Base-by-base conservation (phyloP, 2,329 filamentous ascomycete species). In the Akanthomyces muscarius region DNA sequence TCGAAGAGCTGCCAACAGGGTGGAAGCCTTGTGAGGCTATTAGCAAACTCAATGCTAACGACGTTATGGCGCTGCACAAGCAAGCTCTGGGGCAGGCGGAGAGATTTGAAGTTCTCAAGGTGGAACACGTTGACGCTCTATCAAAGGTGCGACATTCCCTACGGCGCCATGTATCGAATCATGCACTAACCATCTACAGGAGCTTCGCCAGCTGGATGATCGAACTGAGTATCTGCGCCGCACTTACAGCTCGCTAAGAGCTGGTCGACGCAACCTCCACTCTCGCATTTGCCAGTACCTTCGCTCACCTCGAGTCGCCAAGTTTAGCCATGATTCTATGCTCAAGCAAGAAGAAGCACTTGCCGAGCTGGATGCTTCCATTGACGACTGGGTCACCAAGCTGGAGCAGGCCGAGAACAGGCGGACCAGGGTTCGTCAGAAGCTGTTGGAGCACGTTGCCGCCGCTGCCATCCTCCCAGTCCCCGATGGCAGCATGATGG, bases 351-450 rank as follows among this genome's bases (percentile, higher is more conserved):
- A 93, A 73, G 90, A 93, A 74, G 89, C 89, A 1, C 80, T 94
- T 13, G 85, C 87, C 1, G 90, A 92, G 72, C 83, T 94, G 7
- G 90, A 94, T 71, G 78, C 82, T 18, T 90, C 88, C 3, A 93
- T 94, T 66, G 90, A 93, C 69, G 89, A 92, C 71, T 93, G 90
- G 88, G 86, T 90, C 55, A 81, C 77, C 68, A 93, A 93, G 76
- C 83, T 93, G n/a, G 90, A 93, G 71, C 84, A 89, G 66, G 89
- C 89, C 11, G 90, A 94, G 74, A 91, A 92, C 71, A 82, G 90
- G 70, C 86, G 90, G 47, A 88, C 86, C 18, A 83, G 89, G 7
- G 86, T 94, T 51, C 84, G 89, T 44, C 89, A 93, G 72, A 94
- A 92, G 79, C 79, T 94, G 14, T 82, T 94, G 4, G 90, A 94